Conservation (phyloP, 805 yeast species). For the Wickerhamiella australiensis region DNA sequence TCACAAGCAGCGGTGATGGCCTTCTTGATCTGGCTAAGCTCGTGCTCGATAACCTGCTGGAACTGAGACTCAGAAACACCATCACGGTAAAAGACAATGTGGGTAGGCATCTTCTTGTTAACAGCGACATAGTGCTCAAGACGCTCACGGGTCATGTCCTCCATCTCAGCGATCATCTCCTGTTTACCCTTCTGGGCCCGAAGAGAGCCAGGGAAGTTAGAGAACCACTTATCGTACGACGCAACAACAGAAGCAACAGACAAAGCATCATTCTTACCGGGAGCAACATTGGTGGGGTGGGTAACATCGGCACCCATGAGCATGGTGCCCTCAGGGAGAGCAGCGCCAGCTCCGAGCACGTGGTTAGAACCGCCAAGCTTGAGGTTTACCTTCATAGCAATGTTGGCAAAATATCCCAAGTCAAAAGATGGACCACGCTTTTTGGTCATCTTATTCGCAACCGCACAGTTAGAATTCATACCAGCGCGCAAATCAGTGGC, state of each 20-base stretch:
- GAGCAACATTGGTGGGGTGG: conserved; percentile 8
- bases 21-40: conserved; percentile 9
- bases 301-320: conserved; percentile 12
- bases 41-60: conserved; percentile 9
- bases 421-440: conserved; percentile 11
- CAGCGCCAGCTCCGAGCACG: conserved; percentile 8
- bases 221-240: conserved; percentile 8
- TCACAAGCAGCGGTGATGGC: background rate
- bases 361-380: conserved; percentile 12
- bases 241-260: conserved; percentile 11
- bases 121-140: conserved; percentile 2
- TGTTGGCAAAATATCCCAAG: conserved; percentile 12
- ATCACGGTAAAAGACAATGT: conserved; percentile 11
- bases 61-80: conserved; percentile 13
- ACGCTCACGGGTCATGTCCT: conserved; percentile 9
- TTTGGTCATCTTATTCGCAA: conserved; percentile 12
- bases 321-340: conserved; percentile 8
- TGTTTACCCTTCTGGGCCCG: conserved; percentile 11
- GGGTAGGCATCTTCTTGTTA: conserved; percentile 7
- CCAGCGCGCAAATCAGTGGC: conserved; percentile 13
- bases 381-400: conserved; percentile 13
- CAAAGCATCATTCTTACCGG: conserved; percentile 9
- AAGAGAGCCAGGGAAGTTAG: conserved; percentile 12
- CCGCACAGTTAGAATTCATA: conserved; percentile 10
- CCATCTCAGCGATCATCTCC: conserved; percentile 9